Evolutionary conservation across 2,329 filamentous ascomycete species (phyloP), one percentile per base, ranked within the genome.

Genomic region (Fusarium armeniacum): DNA sequence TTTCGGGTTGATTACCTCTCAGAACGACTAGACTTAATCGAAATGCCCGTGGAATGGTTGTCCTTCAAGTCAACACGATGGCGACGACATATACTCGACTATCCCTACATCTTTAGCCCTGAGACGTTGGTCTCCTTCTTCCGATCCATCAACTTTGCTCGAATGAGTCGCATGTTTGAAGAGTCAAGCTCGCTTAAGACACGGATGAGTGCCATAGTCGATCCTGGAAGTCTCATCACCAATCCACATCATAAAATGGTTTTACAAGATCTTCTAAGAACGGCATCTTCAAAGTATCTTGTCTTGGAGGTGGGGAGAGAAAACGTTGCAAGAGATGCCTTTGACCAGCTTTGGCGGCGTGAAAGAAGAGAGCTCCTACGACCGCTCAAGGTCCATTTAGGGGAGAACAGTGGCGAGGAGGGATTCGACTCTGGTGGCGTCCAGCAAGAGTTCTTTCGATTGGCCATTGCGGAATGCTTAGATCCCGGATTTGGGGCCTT

Each of bases 391-490:
- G 91, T 99, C 11, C 90, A 93, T 52, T 87, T 98, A 60, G 94
- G 94, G 5, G 91, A 93, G 76, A 90, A 93, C 35, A 85, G 85
- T 55, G 93, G 93, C 32, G 96, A 98, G 78, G 90, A 97, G 77
- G 96, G 96, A 0, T 89, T 97, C 35, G 96, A 99, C 78, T 93
- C 95, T 50, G 96, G 96, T 44, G 96, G 96, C 67, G 94, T 99
- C 2, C 95, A 98, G 73, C 94, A 97, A 77, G 96, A 99, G 69
- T 98, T 97, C 77, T 98, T 99, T 81, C 89, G 93, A 18, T 81
- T 98, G 30, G 89, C 93, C 20, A 90, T 98, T 72, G 88, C 89
- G 1, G 91, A 97, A 75, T 92, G 92, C 5, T 85, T 98, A 46
- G 86, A 93, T 72, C 91, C 93, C 6, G 86, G 90, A 44, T 93